Conservation (phyloP, 306 rosid species). For the Castanea mollissima region DNA sequence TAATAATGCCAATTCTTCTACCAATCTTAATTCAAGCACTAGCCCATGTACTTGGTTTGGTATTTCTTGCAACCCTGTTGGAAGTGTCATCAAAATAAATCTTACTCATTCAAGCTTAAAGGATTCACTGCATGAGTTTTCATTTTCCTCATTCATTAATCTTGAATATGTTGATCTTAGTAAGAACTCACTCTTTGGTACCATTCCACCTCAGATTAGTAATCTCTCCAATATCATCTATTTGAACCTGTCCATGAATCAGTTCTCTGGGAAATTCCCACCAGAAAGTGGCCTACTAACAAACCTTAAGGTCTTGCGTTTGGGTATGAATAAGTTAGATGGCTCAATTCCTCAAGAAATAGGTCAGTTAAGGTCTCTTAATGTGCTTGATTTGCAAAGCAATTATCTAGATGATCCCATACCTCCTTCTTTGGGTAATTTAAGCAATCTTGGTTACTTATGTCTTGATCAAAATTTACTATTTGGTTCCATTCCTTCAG, state of each 20-base stretch:
- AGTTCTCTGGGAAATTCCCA: conserved; percentile 28
- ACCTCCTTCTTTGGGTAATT: conserved; percentile 4
- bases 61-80: conserved; percentile 22
- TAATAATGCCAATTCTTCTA: neutral
- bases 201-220: conserved; percentile 31
- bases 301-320: neutral
- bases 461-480: neutral
- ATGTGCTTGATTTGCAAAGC: neutral
- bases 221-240: conserved; percentile 21
- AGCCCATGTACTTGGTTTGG: conserved; percentile 38
- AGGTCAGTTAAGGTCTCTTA: conserved; percentile 1
- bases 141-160: conserved; percentile 25
- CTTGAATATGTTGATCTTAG: conserved; percentile 27
- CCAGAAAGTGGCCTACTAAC: conserved; percentile 8
- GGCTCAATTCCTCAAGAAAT: conserved; percentile 24
- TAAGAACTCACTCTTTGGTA: conserved; percentile 22
- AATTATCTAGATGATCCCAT: neutral
- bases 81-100: conserved; percentile 24
- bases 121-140: conserved; percentile 34
- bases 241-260: conserved; percentile 30
- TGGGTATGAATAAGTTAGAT: neutral
- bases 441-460: neutral
- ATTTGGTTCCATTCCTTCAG: neutral
- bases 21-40: conserved; percentile 4
- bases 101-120: conserved; percentile 17